Conservation (phyloP, 371 early-diverging fungal species). For the Mortierella sp. region DNA sequence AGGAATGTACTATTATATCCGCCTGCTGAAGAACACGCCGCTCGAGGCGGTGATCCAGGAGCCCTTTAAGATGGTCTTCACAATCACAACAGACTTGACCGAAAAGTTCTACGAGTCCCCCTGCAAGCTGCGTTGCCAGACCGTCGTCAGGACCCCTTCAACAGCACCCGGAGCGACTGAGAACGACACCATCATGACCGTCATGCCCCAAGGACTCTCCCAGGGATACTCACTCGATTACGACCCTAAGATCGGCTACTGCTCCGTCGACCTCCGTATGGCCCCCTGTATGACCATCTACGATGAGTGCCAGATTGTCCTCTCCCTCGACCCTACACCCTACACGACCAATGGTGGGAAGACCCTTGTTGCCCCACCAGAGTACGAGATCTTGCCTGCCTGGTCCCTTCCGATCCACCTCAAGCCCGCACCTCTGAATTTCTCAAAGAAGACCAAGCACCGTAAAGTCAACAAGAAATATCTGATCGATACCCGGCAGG, state of each 20-base stretch:
- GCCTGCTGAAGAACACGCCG: slow-evolving; percentile 56
- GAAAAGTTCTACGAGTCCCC: slow-evolving; percentile 53
- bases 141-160: slow-evolving; percentile 43
- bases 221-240: slow-evolving; percentile 50
- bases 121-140: slow-evolving; percentile 52
- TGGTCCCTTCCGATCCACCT: slow-evolving; percentile 55
- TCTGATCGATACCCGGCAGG: slow-evolving; percentile 52
- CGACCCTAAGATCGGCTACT: slow-evolving; percentile 54
- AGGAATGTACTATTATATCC: slow-evolving; percentile 57
- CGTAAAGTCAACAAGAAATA: slow-evolving; percentile 52
- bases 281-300: slow-evolving; percentile 56
- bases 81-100: slow-evolving; percentile 56
- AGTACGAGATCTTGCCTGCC: slow-evolving; percentile 54
- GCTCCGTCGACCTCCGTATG: slow-evolving; percentile 52
- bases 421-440: slow-evolving; percentile 44
- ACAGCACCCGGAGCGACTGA: slow-evolving; percentile 33
- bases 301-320: slow-evolving; percentile 53
- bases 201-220: slow-evolving; percentile 55
- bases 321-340: slow-evolving; percentile 45
- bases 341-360: slow-evolving; percentile 32
- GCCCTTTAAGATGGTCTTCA: slow-evolving; percentile 58
- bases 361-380: slow-evolving; percentile 40
- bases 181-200: slow-evolving; percentile 47
- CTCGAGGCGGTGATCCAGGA: slow-evolving; percentile 58
- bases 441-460: slow-evolving; percentile 42